Evolutionary conservation across 2,329 filamentous ascomycete species (phyloP), one percentile per base, ranked within the genome.

Genomic region (Eutypella sp.): DNA sequence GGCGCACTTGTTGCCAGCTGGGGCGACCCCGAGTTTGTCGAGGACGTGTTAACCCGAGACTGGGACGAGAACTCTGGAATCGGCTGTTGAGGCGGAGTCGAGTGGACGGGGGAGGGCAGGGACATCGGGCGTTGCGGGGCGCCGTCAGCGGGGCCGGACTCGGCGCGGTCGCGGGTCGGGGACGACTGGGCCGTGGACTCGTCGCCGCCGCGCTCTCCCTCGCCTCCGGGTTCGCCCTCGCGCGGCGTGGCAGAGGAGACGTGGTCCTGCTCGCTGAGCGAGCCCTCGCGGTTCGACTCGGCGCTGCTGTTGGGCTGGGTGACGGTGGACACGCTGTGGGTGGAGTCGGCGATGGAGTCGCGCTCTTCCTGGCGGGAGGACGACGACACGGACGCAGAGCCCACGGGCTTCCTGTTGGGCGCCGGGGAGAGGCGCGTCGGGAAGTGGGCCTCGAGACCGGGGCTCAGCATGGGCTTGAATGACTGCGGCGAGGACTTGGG

Each of bases 341-440:
- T 48, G 0, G 55, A 52, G 15, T 47, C n/a, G n/a, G n/a, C 44
- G 40, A 53, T 51, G 18, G 52, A 56, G 8, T 36, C 33, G 11
- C 47, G 52, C 15, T 56, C 56, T 33, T 44, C 53, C 41, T 47
- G 58, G n/a, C n/a, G n/a, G n/a, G n/a, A n/a, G n/a, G n/a, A n/a
- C 5, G 51, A 41, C 24, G 48, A 44, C 15, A 53, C 57, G 9
- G 48, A 44, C 13, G 54, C 56, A 8, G 61, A 62, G 4, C 57
- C 61, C 13, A 64, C 59, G 4, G 62, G 62, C 37, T 64, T 64
- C 31, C 62, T 56, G 18, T 48, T 58, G 6, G 60, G 61, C 1
- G 60, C 51, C n/a, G n/a, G n/a, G n/a, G n/a, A n/a, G n/a, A n/a
- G n/a, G n/a, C n/a, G n/a, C n/a, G n/a, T n/a, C n/a, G n/a, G n/a